phyloP scores from a whole-genome alignment of 1,284 basidiomycete species.

The Leccinum subspadiceum region DNA sequence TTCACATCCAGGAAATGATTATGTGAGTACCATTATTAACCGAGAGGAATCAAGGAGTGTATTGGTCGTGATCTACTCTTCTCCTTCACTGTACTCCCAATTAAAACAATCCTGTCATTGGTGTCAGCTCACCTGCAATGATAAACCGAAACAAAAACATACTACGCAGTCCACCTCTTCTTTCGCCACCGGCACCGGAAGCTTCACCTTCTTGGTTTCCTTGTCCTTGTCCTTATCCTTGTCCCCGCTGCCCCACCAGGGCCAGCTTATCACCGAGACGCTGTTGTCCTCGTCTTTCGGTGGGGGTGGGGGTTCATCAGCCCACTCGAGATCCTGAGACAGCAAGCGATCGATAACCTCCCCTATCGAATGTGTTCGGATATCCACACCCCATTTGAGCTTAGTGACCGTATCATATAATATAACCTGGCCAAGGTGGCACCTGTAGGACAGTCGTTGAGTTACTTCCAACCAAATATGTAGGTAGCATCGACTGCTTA shows the following conservation, averaged over 20 bases:
- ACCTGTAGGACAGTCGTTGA: constrained; percentile 40
- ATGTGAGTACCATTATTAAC: not conserved
- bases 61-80: constrained; percentile 2
- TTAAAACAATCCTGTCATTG: constrained; percentile 59
- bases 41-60: not conserved
- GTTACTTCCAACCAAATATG: not conserved
- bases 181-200: constrained; percentile 43
- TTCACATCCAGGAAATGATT: not conserved
- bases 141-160: constrained; percentile 6
- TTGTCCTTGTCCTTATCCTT: constrained; percentile 23
- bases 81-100: constrained; percentile 57
- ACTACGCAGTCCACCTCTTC: constrained; percentile 42
- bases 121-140: not conserved
- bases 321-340: constrained; percentile 62
- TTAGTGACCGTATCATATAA: constrained; percentile 87
- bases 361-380: constrained; percentile 78
- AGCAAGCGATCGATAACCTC: constrained; percentile 75
- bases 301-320: constrained; percentile 28
- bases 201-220: constrained; percentile 17
- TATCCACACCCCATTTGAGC: constrained; percentile 78
- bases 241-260: constrained; percentile 29
- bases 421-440: constrained; percentile 82
- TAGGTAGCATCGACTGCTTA: constrained; percentile 18
- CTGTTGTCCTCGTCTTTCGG: constrained; percentile 9
- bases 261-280: constrained; percentile 14